Base-by-base conservation (phyloP, 345 rosid species). In the Brassica incana region DNA sequence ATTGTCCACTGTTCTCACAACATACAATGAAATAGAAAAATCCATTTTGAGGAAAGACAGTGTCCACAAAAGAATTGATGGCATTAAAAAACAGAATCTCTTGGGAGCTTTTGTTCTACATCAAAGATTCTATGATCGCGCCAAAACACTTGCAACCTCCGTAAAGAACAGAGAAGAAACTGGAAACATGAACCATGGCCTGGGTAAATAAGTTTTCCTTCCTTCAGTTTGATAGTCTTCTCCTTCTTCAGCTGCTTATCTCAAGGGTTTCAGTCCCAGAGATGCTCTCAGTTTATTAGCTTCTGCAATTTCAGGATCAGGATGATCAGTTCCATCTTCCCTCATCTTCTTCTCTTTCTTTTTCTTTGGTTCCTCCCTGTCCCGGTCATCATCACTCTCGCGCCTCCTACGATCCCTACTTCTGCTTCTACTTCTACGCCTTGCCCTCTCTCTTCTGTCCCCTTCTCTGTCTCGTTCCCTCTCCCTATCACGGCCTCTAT, bases 301-400 rank as follows among this genome's bases (percentile, higher is more conserved):
- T 83, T 91, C 98, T 8, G 98, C 99, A 84, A 91, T 91, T 84
- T 89, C 95, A 2, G 97, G 98, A 82, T 95, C 90, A 2, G 90
- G 94, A 65, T 93, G 96, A 74, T 93, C 89, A 0, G 94, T 93
- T 18, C 97, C 98, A 45, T 91, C 93, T 54, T 88, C 93, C 83
- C 81, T 88, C 90, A 84, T 86, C 77, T 86, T 89, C 78, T 88
- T 87, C 67, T 89, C 88, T 88, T 87, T 91, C 93, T 82, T 78
- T 56, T 45, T 82, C 92, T 89, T 95, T 0, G 92, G 92, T 80
- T 90, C 94, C 48, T 87, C 92, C 6, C 71, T 83, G 2, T 52
- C 58, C 20, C 8, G 7, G 8, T 5, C 58, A 84, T 78, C 88
- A 36, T 82, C 84, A 4, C 82, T 73, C 33, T 85, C 90, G 33